Conservation (phyloP, 2,329 filamentous ascomycete species). For the Microdochium trichocladiopsis region DNA sequence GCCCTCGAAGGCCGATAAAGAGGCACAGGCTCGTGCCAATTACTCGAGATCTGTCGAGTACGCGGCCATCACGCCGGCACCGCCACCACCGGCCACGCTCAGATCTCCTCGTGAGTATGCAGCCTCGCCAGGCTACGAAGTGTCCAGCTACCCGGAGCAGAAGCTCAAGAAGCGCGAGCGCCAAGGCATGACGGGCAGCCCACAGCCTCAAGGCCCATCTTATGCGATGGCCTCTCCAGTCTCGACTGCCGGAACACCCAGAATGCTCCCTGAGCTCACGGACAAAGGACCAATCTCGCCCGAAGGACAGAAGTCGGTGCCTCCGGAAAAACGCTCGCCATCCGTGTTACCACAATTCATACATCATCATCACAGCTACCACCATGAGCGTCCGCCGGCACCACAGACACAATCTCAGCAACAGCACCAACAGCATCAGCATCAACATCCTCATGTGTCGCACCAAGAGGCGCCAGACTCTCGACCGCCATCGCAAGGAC, state of each 20-base stretch:
- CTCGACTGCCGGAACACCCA: constrained; percentile 15
- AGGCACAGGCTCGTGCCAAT: constrained; percentile 22
- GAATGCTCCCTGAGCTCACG: neutral
- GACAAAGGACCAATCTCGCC: constrained; percentile 1
- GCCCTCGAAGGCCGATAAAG: constrained; percentile 36
- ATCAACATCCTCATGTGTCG: neutral
- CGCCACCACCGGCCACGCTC: constrained; percentile 11
- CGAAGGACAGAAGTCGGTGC: neutral
- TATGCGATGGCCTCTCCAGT: constrained; percentile 19
- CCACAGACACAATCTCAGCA: constrained; percentile 7
- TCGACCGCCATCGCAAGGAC: constrained; percentile 10
- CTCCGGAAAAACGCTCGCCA: neutral
- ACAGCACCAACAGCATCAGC: constrained; percentile 13
- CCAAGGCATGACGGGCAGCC: constrained; percentile 15
- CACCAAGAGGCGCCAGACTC: neutral
- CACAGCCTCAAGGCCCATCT: constrained; percentile 12
- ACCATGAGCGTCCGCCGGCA: constrained; percentile 14
- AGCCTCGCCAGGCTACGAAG: constrained; percentile 22
- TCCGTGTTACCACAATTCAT: neutral
- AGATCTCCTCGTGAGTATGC: constrained; percentile 21
- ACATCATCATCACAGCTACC: neutral
- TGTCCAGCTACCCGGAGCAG: constrained; percentile 16
- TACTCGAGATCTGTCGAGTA: constrained; percentile 20
- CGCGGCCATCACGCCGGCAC: constrained; percentile 21
- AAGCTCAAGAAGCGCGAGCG: constrained; percentile 15